Conservation (phyloP, 1,284 basidiomycete genomes). For the Neotropicomus parvogracilis region DNA sequence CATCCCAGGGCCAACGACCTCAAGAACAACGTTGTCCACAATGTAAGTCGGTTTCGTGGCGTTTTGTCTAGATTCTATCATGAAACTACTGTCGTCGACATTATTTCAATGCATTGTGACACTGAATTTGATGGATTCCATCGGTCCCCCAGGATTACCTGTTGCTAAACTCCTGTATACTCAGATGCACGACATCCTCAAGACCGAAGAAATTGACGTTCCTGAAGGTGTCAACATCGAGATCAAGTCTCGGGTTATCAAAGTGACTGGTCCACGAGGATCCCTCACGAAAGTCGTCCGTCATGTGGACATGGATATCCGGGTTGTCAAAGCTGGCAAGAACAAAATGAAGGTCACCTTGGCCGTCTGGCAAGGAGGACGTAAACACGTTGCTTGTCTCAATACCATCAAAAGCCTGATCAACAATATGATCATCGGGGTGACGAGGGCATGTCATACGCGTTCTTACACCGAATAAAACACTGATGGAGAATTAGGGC, state of each 20-base stretch:
- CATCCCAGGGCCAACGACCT: conserved; percentile 16
- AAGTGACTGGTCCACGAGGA: conserved; percentile 87
- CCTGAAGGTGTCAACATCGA: conserved; percentile 81
- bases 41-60: conserved; percentile 24
- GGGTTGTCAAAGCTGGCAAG: conserved; percentile 70
- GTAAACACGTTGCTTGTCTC: conserved; percentile 98
- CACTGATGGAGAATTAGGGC: conserved; percentile 50
- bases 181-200: conserved; percentile 88
- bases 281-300: conserved; percentile 88
- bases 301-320: conserved; percentile 96
- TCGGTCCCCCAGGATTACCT: conserved; percentile 20
- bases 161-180: conserved; percentile 14
- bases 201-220: conserved; percentile 91
- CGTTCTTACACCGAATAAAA: conserved; percentile 2
- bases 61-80: background rate
- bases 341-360: conserved; percentile 75
- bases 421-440: conserved; percentile 96
- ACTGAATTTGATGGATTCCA: conserved; percentile 32
- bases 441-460: conserved; percentile 65
- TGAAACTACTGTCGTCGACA: background rate
- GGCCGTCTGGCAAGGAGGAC: conserved; percentile 96
- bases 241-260: conserved; percentile 88
- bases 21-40: conserved; percentile 27
- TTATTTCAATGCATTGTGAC: conserved; percentile 3
- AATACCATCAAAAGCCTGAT: conserved; percentile 94